phyloP scores from a whole-genome alignment of 495 filamentous ascomycete species.

The Amphirosellinia nigrospora region DNA sequence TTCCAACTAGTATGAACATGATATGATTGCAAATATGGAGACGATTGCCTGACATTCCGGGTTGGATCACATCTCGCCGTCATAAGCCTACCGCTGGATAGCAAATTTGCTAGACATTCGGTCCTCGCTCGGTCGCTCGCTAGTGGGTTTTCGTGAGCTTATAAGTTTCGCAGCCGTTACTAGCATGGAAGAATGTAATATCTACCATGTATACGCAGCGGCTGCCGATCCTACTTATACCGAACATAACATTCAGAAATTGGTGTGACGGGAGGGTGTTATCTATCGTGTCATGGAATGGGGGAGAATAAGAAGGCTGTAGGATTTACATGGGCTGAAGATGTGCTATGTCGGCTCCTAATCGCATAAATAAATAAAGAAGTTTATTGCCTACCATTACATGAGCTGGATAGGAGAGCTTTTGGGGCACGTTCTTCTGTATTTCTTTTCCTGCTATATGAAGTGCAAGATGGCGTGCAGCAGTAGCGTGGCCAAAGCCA shows the following conservation, averaged over 20 bases:
- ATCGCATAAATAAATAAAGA: background rate
- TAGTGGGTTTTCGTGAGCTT: background rate
- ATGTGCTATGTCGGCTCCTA: background rate
- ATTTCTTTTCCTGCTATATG: background rate
- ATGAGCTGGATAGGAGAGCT: background rate
- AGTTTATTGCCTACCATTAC: background rate
- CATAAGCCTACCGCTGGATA: background rate
- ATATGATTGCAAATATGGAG: background rate
- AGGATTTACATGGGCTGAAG: background rate
- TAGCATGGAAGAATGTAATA: background rate
- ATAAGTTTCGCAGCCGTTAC: background rate
- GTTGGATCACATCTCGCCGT: background rate
- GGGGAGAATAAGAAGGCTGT: background rate
- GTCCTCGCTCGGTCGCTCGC: background rate
- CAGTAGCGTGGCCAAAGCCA: no score
- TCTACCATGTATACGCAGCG: background rate
- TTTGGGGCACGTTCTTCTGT: background rate
- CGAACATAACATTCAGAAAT: no score
- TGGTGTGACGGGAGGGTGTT: background rate
- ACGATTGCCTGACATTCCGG: background rate
- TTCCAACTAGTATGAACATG: background rate
- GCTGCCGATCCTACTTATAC: background rate
- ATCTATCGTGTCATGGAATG: background rate
- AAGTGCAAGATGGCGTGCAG: background rate
- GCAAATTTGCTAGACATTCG: background rate